A percentile compares a stretch with the other conserved stretches of the same genome.
Evolutionary conservation across 495 filamentous ascomycete genomes (phyloP).

Genomic region (Friedmanniomyces endolithicus): DNA sequence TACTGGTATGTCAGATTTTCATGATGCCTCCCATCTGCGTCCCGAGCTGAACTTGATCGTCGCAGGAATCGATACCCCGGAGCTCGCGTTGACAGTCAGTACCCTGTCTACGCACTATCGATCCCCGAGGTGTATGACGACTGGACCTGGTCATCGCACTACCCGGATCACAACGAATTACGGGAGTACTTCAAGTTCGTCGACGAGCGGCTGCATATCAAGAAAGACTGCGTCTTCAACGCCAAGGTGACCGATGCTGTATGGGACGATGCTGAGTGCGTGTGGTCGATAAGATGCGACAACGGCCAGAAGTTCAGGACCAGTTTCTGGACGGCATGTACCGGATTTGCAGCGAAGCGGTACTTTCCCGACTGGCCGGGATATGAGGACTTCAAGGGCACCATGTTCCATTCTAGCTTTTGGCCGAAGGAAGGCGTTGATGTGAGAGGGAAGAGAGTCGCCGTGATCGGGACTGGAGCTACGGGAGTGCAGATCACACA

Average conservation of each 20-base stretch:
- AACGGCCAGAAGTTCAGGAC: slow-evolving; percentile 18
- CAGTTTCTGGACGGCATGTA: slow-evolving; percentile 19
- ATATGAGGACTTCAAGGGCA: slow-evolving; percentile 31
- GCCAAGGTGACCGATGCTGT: slow-evolving; percentile 30
- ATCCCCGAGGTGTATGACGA: slow-evolving; percentile 32
- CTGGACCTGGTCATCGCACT: slow-evolving; percentile 37
- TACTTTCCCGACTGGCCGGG: slow-evolving; percentile 31
- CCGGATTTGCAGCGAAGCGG: slow-evolving; percentile 32
- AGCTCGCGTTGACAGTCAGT: slow-evolving; percentile 33
- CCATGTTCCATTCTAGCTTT: slow-evolving; percentile 41
- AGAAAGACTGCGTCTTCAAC: slow-evolving; percentile 35
- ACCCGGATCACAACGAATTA: slow-evolving; percentile 31
- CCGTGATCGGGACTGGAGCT: slow-evolving; percentile 45
- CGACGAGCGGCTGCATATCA: slow-evolving; percentile 33
- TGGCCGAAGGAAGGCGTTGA: slow-evolving; percentile 39
- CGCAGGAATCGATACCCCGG: slow-evolving; percentile 31
- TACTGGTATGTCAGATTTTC: slow-evolving; percentile 25
- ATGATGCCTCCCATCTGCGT: background rate
- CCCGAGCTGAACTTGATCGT: background rate
- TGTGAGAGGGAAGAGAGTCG: slow-evolving; percentile 41
- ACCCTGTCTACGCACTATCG: slow-evolving; percentile 34
- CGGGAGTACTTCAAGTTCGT: slow-evolving; percentile 35
- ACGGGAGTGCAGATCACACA: slow-evolving; percentile 41
- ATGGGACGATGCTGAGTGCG: slow-evolving; percentile 27
- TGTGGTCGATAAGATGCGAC: slow-evolving; percentile 31